Base-by-base conservation (phyloP, 192 early-diverging fungal genomes). In the Haplosporangium gracile region DNA sequence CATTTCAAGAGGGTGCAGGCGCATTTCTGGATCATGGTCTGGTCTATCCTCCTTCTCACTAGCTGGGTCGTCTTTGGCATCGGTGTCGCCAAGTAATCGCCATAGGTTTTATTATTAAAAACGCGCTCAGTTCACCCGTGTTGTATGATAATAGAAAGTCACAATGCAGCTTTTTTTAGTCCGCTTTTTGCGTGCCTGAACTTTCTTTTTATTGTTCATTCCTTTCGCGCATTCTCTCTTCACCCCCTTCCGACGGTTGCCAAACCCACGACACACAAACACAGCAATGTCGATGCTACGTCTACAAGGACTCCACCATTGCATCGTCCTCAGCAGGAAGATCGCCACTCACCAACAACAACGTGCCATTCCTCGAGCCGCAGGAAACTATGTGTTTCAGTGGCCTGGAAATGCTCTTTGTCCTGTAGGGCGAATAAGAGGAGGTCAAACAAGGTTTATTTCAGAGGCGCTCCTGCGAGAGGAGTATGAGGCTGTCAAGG, bases 51-150 rank as follows among this genome's bases (percentile, higher is more conserved):
- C 8, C 79, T 86, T 0, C 11, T 86, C 16, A 40, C 70, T 5
- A 86, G 84, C 20, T 86, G 84, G 84, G 79, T 49, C 1, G 84
- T 86, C 13, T 86, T 86, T 81, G 79, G 69, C 22, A 49, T 86
- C 1, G 84, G 84, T 13, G 42, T 86, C 1, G 74, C 79, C 22
- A 75, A 72, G 72, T 86, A 77, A 11, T 57, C n/a, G n/a, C n/a
- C n/a, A 11, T 2, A 32, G 60, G 0, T 32, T 65, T 65, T 32
- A 13, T 15, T n/a, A 1, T 22, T 0, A n/a, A 5, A 26, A 0
- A 26, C n/a, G 55, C 55, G 49, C 49, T 51, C 49, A 51, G 42
- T 51, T 51, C 49, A 51, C 15, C 4, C 29, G 2, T 60, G 2
- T 60, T 60, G 57, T 60, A 65, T 29, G 26, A 65, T 65, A 65